Evolutionary conservation across 1,284 basidiomycete genomes (phyloP), one percentile per base, ranked within the genome.

Genomic region (Ceratobasidium sp.): DNA sequence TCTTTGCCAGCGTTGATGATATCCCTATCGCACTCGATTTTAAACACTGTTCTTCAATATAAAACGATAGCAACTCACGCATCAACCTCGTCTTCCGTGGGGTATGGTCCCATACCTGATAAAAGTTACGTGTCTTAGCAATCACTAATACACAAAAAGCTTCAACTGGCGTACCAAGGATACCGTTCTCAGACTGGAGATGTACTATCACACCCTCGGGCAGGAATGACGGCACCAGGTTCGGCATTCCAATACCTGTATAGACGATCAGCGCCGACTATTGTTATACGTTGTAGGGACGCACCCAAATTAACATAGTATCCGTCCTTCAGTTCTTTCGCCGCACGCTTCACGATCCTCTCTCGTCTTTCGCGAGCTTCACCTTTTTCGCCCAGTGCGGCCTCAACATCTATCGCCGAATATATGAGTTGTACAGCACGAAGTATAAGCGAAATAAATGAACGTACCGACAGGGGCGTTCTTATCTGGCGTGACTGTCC

Each of bases 1-100:
- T 99, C 96, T 84, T 99, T 99, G 51, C 97, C 97, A 61, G 97
- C 97, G 82, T 97, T 97, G 82, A 97, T 94, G 79, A 97, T 89
- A 82, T 97, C 95, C 63, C 94, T 94, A 69, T 56, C 33, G 4
- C 78, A 42, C 2, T 28, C 15, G 49, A 56, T 45, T 58, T 13
- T 61, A 45, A 20, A 2, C 17, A 33, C 4, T 3, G 23, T 20
- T 1, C 35, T 37, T 17, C 3, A 20, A 10, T 20, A 35, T 37
- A 35, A 1, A 23, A 10, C 7, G 31, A 17, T 13, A 35, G 47
- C 68, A n/a, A 88, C 93, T 86, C 81, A 95, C 93, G 94, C 90
- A 83, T 98, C 96, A n/a, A 97, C 88, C 83, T 97, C 88, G 49
- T 93, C 89, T 84, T 91, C 87, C 11, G 93, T 94, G 20, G 96